phyloP scores from a whole-genome alignment of 306 rosid species.

The Vigna unguiculata region DNA sequence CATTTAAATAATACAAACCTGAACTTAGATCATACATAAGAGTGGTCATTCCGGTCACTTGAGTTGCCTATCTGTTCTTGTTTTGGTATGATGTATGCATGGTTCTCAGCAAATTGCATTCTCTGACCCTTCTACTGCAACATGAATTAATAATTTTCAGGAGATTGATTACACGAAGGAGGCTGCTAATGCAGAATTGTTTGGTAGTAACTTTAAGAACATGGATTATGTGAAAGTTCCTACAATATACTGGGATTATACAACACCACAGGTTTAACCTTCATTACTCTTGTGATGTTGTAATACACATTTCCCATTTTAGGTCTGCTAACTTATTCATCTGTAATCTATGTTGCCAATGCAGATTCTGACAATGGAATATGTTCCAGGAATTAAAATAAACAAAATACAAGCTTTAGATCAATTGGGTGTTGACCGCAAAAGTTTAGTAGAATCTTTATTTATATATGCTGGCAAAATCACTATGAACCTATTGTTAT shows the following conservation, averaged over 20 bases:
- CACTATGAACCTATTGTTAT: constrained; percentile 8
- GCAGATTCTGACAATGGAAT: constrained; percentile 97
- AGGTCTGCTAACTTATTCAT: constrained; percentile 21
- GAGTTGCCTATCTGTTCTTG: constrained; percentile 28
- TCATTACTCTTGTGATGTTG: constrained; percentile 26
- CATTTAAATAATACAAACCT: constrained; percentile 21
- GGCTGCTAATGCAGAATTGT: constrained; percentile 90
- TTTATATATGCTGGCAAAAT: constrained; percentile 36
- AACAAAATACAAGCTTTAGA: constrained; percentile 95
- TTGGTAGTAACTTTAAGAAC: constrained; percentile 85
- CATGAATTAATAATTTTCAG: constrained; percentile 59
- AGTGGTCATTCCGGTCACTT: constrained; percentile 19
- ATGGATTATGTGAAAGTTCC: constrained; percentile 95
- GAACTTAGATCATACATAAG: constrained; percentile 14
- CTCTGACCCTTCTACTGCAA: constrained; percentile 36
- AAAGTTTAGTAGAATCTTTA: constrained; percentile 60
- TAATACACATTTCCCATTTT: constrained; percentile 22
- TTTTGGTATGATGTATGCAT: constrained; percentile 36
- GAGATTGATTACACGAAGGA: constrained; percentile 99
- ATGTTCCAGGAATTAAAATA: constrained; percentile 98
- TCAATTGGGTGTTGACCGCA: constrained; percentile 93
- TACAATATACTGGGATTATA: constrained; percentile 83
- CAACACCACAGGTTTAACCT: constrained; percentile 88
- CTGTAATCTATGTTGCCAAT: constrained; percentile 38
- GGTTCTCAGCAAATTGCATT: constrained; percentile 17